A percentile compares a stretch with the other conserved stretches of the same genome.
Conservation (phyloP, 2,329 filamentous ascomycete species). For the Cryphonectria naterciae region DNA sequence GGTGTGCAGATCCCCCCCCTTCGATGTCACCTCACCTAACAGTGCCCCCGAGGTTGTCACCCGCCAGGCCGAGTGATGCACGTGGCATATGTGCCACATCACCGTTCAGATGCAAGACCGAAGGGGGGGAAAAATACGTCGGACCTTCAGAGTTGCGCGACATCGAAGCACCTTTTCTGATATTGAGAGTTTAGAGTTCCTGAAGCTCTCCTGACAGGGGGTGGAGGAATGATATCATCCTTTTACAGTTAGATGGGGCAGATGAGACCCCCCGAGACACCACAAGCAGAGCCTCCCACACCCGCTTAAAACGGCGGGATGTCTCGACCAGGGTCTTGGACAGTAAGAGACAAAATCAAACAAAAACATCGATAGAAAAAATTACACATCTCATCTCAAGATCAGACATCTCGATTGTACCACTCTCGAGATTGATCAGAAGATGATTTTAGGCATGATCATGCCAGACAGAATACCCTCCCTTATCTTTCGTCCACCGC, state of each 20-base stretch:
- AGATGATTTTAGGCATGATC: not conserved
- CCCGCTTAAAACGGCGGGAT: not conserved
- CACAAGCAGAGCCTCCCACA: constrained; percentile 1
- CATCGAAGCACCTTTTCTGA: not conserved
- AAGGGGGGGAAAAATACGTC: not conserved
- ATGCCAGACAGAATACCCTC: not conserved
- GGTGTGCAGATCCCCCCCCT: not conserved
- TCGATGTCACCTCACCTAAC: not conserved
- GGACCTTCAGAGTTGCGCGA: not conserved
- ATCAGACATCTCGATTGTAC: constrained; percentile 10
- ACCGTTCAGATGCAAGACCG: not conserved
- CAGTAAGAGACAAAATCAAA: not conserved
- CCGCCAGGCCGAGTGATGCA: not conserved
- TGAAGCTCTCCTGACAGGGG: not conserved
- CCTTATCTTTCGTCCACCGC: not conserved
- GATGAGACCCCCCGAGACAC: not conserved
- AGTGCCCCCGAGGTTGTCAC: not conserved
- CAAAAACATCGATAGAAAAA: not conserved
- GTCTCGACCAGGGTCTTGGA: not conserved
- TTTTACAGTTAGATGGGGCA: not conserved
- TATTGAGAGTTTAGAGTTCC: not conserved
- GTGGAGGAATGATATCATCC: constrained; percentile 7
- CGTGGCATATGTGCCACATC: constrained; percentile 3
- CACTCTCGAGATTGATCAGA: not conserved
- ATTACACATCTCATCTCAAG: constrained; percentile 5